These are phyloP conservation scores for Coffea humblotiana DNA, from an alignment of 305 asterid species.

Conservation along the genomic window DNA sequence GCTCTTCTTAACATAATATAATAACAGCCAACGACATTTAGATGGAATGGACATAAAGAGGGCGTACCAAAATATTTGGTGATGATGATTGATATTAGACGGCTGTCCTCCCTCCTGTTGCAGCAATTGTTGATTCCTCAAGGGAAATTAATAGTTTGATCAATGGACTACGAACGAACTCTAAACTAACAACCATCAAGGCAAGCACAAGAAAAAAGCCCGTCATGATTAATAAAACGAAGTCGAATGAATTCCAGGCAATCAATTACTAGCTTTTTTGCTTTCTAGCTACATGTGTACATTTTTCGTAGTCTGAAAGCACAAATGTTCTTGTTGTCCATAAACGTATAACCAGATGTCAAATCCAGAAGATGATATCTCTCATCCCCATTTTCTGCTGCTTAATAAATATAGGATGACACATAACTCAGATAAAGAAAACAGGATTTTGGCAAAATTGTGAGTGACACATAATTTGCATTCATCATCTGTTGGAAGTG, in stretches of 20 bases:
- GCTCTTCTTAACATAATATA: neutral
- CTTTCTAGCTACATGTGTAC: no score
- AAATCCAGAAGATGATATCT: no score
- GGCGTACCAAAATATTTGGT: neutral
- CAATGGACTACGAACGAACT: neutral
- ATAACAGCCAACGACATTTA: neutral
- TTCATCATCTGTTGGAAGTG: no score
- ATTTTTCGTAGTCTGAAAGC: no score
- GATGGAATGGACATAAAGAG: constrained; percentile 6
- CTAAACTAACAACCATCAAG: neutral
- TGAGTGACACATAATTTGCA: no score
- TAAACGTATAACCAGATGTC: no score
- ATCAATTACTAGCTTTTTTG: neutral
- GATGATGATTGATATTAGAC: neutral
- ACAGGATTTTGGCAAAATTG: no score
- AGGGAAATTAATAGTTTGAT: neutral
- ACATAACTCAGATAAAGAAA: no score
- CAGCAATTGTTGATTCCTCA: neutral
- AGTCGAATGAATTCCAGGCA: neutral
- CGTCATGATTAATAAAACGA: neutral
- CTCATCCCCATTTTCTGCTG: no score
- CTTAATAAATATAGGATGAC: no score
- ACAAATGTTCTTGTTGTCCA: no score
- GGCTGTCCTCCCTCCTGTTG: neutral
- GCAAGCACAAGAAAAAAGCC: neutral